Evolutionary conservation across 768 basidiomycete genomes (phyloP).

Genomic region (Collybia mongolica): DNA sequence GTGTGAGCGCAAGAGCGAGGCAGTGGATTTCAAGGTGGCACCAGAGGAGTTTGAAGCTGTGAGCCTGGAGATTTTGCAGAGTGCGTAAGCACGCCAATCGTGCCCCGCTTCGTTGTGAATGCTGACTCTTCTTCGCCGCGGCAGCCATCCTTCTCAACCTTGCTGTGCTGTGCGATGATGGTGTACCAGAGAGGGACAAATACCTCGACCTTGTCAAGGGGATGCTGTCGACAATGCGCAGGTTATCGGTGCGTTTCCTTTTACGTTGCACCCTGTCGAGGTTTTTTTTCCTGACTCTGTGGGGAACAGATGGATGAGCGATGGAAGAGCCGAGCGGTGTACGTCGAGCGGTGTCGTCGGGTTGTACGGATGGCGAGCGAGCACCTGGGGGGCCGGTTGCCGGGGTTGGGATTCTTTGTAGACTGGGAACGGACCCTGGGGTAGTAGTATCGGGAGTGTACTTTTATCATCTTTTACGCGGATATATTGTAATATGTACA

Average conservation of each 20-base stretch:
- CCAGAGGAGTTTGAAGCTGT: conserved; percentile 16
- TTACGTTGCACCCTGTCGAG: conserved; percentile 38
- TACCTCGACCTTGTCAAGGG: conserved; percentile 39
- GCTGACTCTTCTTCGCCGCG: not conserved
- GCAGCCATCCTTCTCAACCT: not conserved
- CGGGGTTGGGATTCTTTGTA: conserved; percentile 8
- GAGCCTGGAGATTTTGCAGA: conserved; percentile 10
- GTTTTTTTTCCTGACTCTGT: not conserved
- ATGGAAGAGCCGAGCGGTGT: conserved; percentile 16
- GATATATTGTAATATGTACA: too few species aligned
- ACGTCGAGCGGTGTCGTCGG: conserved; percentile 31
- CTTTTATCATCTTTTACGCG: too few species aligned
- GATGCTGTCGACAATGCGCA: conserved; percentile 54
- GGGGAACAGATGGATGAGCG: not conserved
- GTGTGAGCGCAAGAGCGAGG: not conserved
- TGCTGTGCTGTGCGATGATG: too few species aligned
- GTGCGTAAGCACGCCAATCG: conserved; percentile 2
- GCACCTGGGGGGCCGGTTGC: conserved; percentile 28
- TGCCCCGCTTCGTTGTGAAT: too few species aligned
- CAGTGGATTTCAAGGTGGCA: not conserved
- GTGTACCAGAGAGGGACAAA: conserved; percentile 9
- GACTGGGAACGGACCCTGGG: not conserved
- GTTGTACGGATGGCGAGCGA: conserved; percentile 25
- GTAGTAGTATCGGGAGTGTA: not conserved
- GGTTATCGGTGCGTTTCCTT: conserved; percentile 17